Conservation (phyloP, 305 asterid species). For the Solanum chacoense region DNA sequence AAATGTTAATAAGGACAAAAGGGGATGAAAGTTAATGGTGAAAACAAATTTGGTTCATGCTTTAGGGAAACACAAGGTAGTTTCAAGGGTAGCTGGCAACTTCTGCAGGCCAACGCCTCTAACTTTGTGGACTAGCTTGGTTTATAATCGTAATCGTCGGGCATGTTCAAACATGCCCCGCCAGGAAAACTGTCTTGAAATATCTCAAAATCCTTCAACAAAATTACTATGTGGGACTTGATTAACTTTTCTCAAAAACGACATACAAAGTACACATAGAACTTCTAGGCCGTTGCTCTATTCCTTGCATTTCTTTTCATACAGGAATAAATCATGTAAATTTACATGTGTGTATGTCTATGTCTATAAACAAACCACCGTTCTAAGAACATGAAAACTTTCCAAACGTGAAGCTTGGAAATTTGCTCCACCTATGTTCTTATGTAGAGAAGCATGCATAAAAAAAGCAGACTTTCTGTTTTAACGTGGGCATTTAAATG, state of each 20-base stretch:
- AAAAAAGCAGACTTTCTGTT: background rate
- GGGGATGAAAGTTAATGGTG: background rate
- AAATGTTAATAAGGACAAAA: background rate
- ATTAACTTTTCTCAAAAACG: background rate
- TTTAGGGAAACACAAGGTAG: background rate
- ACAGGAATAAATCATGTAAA: background rate
- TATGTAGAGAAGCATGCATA: background rate
- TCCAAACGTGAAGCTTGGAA: background rate
- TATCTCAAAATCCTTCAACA: background rate
- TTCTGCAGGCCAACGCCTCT: background rate
- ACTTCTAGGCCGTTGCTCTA: background rate
- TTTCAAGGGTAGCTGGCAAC: background rate
- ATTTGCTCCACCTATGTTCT: background rate
- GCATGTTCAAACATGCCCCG: background rate
- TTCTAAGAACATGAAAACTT: background rate
- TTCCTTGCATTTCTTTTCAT: background rate
- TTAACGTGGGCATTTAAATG: background rate
- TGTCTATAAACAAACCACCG: background rate
- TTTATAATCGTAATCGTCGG: background rate
- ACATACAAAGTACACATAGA: background rate
- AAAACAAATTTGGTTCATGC: background rate
- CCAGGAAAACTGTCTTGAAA: background rate
- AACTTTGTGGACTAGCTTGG: background rate
- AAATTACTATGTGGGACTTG: background rate
- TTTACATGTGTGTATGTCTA: too few relatives aligned